Conservation (phyloP, 73 alveolate genomes). For the Blepharisma stoltei region DNA sequence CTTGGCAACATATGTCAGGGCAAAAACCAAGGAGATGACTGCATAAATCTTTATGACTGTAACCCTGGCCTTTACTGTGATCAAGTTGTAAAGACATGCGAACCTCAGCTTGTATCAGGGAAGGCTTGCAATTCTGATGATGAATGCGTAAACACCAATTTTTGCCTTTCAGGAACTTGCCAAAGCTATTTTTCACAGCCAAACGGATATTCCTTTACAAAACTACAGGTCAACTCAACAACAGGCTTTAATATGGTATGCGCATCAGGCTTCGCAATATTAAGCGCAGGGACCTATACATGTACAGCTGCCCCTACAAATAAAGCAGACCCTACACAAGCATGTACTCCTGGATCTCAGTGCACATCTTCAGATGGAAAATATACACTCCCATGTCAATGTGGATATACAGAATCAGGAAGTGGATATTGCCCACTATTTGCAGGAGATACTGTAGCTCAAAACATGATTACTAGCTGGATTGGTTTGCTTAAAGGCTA, state of each 20-base stretch:
- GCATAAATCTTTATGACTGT: not conserved
- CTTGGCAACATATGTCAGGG: not conserved
- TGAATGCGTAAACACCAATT: not conserved
- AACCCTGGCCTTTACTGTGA: constrained; percentile 5
- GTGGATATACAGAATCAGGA: constrained; percentile 1
- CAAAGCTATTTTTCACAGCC: not conserved
- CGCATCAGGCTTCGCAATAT: not conserved
- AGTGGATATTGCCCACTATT: constrained; percentile 15
- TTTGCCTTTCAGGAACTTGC: not conserved
- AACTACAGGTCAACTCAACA: not conserved
- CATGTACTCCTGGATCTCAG: too few species aligned
- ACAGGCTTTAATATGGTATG: not conserved
- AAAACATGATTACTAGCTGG: constrained; percentile 8
- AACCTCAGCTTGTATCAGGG: not conserved
- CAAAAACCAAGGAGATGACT: not conserved
- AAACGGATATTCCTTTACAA: not conserved
- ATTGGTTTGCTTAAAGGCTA: too few species aligned
- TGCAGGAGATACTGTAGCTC: constrained; percentile 10
- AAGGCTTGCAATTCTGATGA: not conserved
- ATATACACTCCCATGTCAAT: not conserved
- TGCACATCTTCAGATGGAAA: too few species aligned
- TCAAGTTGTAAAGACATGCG: not conserved
- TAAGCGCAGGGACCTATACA: not conserved
- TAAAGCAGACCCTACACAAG: too few species aligned
- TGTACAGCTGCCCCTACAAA: too few species aligned